Evolutionary conservation across 331 rosid species (phyloP).

Genomic region (Rhamnella rubrinervis): DNA sequence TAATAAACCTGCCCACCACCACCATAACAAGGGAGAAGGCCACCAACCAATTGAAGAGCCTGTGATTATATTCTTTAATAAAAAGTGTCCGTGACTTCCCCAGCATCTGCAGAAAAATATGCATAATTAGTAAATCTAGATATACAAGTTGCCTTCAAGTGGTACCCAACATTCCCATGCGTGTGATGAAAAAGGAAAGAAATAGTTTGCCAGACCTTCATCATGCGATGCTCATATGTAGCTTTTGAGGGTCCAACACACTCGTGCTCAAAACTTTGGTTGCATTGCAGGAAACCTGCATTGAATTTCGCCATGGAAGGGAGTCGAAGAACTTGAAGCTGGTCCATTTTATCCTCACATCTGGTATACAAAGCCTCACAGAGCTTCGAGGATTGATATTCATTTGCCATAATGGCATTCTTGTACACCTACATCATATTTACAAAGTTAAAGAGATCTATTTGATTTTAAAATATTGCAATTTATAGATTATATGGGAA

Average conservation of each 20-base stretch:
- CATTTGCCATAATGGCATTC: conserved; percentile 62
- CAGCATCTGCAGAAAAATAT: conserved; percentile 65
- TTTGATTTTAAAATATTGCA: not conserved
- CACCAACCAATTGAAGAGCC: conserved; percentile 97
- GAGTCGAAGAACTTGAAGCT: conserved; percentile 85
- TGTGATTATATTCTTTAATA: conserved; percentile 86
- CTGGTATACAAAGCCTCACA: conserved; percentile 76
- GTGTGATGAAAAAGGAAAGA: not conserved
- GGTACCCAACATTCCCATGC: no score
- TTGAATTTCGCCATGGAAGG: conserved; percentile 96
- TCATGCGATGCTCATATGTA: conserved; percentile 77
- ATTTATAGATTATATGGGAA: not conserved
- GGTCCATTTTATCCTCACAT: conserved; percentile 94
- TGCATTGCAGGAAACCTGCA: conserved; percentile 87
- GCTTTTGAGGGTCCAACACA: conserved; percentile 88
- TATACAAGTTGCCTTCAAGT: not conserved
- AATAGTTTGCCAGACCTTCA: conserved; percentile 51
- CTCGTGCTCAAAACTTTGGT: conserved; percentile 64
- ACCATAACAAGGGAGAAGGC: conserved; percentile 91
- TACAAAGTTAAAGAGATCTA: conserved; percentile 18
- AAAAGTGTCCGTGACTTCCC: conserved; percentile 71
- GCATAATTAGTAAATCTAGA: conserved; percentile 17
- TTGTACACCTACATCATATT: conserved; percentile 49
- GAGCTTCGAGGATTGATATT: conserved; percentile 78
- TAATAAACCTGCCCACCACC: conserved; percentile 78